These are phyloP conservation scores for Nakazawaea ernobii DNA, from an alignment of 805 yeast species.

Conservation along the genomic window DNA sequence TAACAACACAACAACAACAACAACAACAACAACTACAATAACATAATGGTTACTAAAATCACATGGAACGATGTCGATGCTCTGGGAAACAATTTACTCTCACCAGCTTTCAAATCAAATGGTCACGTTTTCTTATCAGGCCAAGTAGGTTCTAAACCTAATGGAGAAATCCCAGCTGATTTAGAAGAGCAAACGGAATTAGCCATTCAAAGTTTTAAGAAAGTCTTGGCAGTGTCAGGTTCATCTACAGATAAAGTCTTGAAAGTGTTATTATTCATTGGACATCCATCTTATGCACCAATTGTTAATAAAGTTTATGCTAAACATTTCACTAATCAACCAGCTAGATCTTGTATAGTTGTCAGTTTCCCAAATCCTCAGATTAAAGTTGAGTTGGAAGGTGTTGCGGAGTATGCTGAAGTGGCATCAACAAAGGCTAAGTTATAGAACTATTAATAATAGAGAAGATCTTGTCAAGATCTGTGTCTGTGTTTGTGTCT, in stretches of 20 bases:
- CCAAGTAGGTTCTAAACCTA: slow-evolving; percentile 32
- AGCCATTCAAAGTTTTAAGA: slow-evolving; percentile 33
- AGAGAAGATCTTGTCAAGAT: too few relatives aligned
- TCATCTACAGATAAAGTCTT: slow-evolving; percentile 34
- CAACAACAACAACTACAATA: not conserved
- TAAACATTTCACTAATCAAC: slow-evolving; percentile 34
- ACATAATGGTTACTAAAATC: slow-evolving; percentile 23
- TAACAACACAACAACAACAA: not conserved
- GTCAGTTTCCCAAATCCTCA: slow-evolving; percentile 42
- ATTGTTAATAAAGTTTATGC: slow-evolving; percentile 35
- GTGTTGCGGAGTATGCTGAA: slow-evolving; percentile 30
- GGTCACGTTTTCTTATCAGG: slow-evolving; percentile 48
- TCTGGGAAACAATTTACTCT: slow-evolving; percentile 24
- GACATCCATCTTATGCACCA: slow-evolving; percentile 31
- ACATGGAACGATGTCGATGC: slow-evolving; percentile 30
- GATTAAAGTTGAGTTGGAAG: slow-evolving; percentile 45
- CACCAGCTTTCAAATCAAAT: slow-evolving; percentile 35
- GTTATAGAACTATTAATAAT: too few relatives aligned
- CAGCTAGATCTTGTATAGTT: slow-evolving; percentile 41
- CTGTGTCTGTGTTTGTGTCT: too few relatives aligned
- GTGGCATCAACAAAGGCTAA: not conserved
- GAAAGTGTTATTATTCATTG: slow-evolving; percentile 38
- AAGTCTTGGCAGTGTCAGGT: slow-evolving; percentile 31
- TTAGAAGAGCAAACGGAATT: slow-evolving; percentile 32
- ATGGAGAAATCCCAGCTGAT: slow-evolving; percentile 31